phyloP scores from a whole-genome alignment of 129 eudicot genomes.

The Ambrosia trifida region DNA sequence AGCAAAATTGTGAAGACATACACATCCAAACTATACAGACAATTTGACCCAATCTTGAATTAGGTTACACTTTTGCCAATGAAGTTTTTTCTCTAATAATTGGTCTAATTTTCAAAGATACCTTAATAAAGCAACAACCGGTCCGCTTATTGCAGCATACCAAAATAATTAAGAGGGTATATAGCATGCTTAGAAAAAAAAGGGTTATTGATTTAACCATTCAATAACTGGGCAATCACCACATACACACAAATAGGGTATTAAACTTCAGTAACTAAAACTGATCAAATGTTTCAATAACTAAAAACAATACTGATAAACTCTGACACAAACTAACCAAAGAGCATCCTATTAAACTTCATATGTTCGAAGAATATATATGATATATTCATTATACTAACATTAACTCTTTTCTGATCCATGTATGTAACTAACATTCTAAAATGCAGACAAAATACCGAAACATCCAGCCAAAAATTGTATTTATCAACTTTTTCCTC shows the following conservation, averaged over 20 bases:
- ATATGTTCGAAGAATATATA: not conserved
- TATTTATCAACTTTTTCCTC: not conserved
- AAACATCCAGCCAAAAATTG: not conserved
- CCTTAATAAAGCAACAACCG: too few species aligned
- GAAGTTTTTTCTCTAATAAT: not conserved
- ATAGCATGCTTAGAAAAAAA: too few species aligned
- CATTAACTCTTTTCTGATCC: too few species aligned
- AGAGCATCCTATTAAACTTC: not conserved
- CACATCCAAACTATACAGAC: not conserved
- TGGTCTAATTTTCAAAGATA: not conserved
- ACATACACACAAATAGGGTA: not conserved
- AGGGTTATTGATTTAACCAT: not conserved
- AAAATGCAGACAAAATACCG: too few species aligned
- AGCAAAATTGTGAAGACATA: slow-evolving; percentile 2
- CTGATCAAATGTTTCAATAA: too few species aligned
- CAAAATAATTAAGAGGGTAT: too few species aligned
- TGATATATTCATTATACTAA: too few species aligned
- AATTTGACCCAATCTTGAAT: not conserved
- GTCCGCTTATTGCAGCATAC: too few species aligned
- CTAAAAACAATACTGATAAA: too few species aligned
- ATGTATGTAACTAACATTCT: too few species aligned
- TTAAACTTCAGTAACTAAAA: too few species aligned
- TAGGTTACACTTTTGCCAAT: not conserved
- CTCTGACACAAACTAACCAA: not conserved
- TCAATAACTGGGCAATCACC: not conserved